These are phyloP conservation scores for Penicillium sumatraense DNA, from an alignment of 2,329 filamentous ascomycete genomes.

Conservation along the genomic window DNA sequence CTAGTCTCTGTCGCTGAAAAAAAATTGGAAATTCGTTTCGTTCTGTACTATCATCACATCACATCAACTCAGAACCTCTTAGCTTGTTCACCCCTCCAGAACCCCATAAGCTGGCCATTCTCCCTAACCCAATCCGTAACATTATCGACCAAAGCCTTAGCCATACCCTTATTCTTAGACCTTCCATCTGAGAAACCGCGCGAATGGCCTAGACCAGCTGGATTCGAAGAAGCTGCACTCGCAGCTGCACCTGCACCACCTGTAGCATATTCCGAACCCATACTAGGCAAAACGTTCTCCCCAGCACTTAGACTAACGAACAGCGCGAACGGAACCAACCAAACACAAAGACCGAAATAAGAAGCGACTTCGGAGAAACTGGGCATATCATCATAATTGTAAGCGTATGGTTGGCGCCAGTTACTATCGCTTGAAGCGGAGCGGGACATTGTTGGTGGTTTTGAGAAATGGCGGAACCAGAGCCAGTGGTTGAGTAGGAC, in stretches of 20 bases:
- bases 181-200: constrained; percentile 40
- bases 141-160: constrained; percentile 65
- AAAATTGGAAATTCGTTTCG: background rate
- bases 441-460: constrained; percentile 54
- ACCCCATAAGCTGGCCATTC: constrained; percentile 65
- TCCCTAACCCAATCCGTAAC: constrained; percentile 65
- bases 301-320: constrained; percentile 94
- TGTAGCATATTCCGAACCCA: constrained; percentile 76
- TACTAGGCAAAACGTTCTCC: constrained; percentile 92
- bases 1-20: too few species aligned
- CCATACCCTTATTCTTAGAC: constrained; percentile 62
- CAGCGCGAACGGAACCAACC: constrained; percentile 92
- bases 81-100: constrained; percentile 64
- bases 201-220: constrained; percentile 31
- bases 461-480: constrained; percentile 94
- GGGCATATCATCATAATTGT: constrained; percentile 61
- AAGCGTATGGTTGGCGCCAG: constrained; percentile 44
- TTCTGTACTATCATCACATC: too few species aligned
- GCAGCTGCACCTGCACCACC: constrained; percentile 46
- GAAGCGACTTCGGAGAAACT: constrained; percentile 93
- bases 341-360: constrained; percentile 95
- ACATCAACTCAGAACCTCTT: constrained; percentile 45
- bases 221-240: constrained; percentile 12
- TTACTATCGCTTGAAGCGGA: constrained; percentile 30
- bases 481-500: constrained; percentile 91